phyloP scores from a whole-genome alignment of 768 basidiomycete genomes.

The Rhodotorula sphaerocarpa region DNA sequence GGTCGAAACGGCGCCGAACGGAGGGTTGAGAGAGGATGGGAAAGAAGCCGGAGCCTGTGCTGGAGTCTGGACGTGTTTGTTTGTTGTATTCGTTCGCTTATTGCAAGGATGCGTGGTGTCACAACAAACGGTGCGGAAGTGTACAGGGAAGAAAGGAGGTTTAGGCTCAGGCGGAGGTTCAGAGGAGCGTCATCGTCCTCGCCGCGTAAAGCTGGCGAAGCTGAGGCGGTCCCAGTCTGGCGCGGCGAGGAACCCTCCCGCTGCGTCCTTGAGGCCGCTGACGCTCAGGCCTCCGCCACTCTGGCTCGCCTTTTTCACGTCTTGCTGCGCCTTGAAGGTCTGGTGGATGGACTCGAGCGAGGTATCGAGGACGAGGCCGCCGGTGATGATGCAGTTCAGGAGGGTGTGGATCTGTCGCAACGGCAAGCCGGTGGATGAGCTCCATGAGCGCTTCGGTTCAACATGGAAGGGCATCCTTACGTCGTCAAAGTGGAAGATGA shows the following conservation, averaged over 20 bases:
- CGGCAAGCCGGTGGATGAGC: background rate
- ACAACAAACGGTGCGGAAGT: too few species aligned
- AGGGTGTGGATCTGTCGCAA: slow-evolving; percentile 87
- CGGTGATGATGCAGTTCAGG: slow-evolving; percentile 90
- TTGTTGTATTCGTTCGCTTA: background rate
- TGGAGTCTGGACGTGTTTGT: background rate
- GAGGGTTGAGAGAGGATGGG: slow-evolving; percentile 8
- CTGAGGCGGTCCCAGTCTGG: slow-evolving; percentile 1
- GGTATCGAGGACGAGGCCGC: slow-evolving; percentile 90
- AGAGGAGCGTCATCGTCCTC: background rate
- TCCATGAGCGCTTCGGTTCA: background rate
- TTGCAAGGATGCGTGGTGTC: background rate
- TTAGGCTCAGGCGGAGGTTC: too few species aligned
- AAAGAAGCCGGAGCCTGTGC: too few species aligned
- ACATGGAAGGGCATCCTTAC: slow-evolving; percentile 44
- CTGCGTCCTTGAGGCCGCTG: background rate
- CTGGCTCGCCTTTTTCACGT: slow-evolving; percentile 12
- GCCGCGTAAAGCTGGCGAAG: background rate
- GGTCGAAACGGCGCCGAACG: slow-evolving; percentile 16
- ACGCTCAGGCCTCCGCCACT: background rate
- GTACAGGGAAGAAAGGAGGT: background rate
- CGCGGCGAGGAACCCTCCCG: background rate
- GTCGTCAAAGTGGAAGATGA: slow-evolving; percentile 98
- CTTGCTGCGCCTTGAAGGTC: slow-evolving; percentile 13
- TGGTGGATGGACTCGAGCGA: slow-evolving; percentile 29